phyloP scores from a whole-genome alignment of 441 rosid species.

The Cnidoscolus chayamansa region DNA sequence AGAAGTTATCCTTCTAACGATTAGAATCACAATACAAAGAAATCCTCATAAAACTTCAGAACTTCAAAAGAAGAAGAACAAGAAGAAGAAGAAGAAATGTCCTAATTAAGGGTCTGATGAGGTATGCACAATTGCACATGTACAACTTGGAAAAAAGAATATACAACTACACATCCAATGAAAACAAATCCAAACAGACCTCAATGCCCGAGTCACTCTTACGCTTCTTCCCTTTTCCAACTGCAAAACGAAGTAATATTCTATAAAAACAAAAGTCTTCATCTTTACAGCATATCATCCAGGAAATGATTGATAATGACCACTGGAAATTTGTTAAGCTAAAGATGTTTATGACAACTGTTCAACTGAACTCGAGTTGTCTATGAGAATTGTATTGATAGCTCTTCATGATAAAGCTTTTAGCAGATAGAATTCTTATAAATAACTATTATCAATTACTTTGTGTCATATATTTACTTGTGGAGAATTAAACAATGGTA shows the following conservation, averaged over 20 bases:
- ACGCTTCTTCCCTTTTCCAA: conserved; percentile 76
- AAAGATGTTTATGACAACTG: not conserved
- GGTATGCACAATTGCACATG: not conserved
- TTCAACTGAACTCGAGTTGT: not conserved
- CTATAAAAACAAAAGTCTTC: conserved; percentile 9
- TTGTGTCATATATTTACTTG: not conserved
- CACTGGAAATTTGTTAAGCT: not conserved
- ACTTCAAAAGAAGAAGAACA: not conserved
- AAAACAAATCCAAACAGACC: conserved; percentile 46
- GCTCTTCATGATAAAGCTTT: not conserved
- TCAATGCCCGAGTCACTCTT: conserved; percentile 71
- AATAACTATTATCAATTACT: not conserved
- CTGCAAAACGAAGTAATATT: conserved; percentile 45
- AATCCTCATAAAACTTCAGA: not conserved
- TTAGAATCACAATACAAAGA: conserved; percentile 19
- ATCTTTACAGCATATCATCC: not conserved
- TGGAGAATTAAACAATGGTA: not conserved
- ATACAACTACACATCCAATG: not conserved
- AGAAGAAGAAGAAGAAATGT: not conserved
- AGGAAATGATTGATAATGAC: not conserved
- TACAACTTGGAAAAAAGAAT: not conserved
- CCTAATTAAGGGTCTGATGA: conserved; percentile 9
- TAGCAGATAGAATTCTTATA: not conserved
- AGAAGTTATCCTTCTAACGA: conserved; percentile 58
- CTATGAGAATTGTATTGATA: too few relatives aligned